Conservation (phyloP, 306 rosid genomes). For the Cyamopsis tetragonoloba region DNA sequence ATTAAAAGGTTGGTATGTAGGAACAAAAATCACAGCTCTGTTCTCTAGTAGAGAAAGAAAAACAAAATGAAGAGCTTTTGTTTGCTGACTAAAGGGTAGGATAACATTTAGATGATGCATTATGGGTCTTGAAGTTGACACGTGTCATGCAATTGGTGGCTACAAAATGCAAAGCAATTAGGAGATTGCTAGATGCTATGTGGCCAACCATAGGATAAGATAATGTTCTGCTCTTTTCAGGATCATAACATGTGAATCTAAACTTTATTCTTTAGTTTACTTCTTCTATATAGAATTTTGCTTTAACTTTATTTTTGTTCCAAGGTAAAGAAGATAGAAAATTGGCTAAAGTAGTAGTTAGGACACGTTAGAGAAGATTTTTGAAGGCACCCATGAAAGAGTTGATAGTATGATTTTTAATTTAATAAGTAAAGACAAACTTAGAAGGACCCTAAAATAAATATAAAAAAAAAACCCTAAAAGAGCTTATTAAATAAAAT, state of each 20-base stretch:
- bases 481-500: too few relatives aligned
- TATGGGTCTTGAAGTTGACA: conserved; percentile 26
- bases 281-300: neutral
- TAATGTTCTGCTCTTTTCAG: conserved; percentile 9
- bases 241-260: conserved; percentile 1
- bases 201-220: conserved; percentile 39
- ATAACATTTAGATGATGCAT: conserved; percentile 28
- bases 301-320: neutral
- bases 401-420: too few relatives aligned
- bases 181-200: conserved; percentile 17
- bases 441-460: too few relatives aligned
- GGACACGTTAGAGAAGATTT: neutral
- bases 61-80: neutral
- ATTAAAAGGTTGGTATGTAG: conserved; percentile 22
- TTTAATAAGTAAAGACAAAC: too few relatives aligned
- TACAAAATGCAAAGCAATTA: conserved; percentile 20
- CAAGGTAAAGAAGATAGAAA: neutral
- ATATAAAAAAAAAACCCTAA: too few relatives aligned
- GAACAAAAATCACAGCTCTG: conserved; percentile 1
- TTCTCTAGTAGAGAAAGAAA: conserved; percentile 24
- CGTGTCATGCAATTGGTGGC: conserved; percentile 22
- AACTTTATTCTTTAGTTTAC: neutral
- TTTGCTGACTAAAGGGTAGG: conserved; percentile 19
- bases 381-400: too few relatives aligned
- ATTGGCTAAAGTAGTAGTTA: neutral